phyloP scores from a whole-genome alignment of 768 basidiomycete species.

The Calocybe cyanea region DNA sequence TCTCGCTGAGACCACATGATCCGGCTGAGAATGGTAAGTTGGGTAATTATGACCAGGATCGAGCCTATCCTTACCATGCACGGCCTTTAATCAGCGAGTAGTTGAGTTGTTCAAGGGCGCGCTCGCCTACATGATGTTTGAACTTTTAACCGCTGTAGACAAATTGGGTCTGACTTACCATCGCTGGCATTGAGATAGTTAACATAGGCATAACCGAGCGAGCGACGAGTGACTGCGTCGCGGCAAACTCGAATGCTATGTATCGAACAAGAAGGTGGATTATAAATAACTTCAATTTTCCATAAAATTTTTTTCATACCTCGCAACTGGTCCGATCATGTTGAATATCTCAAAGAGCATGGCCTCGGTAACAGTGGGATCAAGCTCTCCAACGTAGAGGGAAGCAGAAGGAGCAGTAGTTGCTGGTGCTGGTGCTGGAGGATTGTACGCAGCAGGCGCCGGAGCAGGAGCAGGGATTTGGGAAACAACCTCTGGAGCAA shows the following conservation, averaged over 20 bases:
- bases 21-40: conserved; percentile 49
- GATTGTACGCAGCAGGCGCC: conserved; percentile 53
- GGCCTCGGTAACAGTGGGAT: conserved; percentile 96
- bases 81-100: conserved; percentile 98
- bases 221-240: conserved; percentile 98
- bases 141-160: conserved; percentile 6
- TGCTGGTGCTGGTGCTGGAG: conserved; percentile 49
- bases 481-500: conserved; percentile 42
- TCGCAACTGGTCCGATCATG: conserved; percentile 98
- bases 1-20: conserved; percentile 99
- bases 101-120: conserved; percentile 98
- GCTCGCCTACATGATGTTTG: conserved; percentile 64
- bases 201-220: conserved; percentile 99
- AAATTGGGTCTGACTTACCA: conserved; percentile 48
- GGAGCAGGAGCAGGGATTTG: conserved; percentile 31
- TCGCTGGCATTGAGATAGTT: conserved; percentile 96
- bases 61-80: conserved; percentile 63
- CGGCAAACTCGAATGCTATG: conserved; percentile 96
- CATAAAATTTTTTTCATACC: conserved; percentile 42
- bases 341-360: conserved; percentile 99
- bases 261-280: too few species aligned
- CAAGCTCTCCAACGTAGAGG: conserved; percentile 98
- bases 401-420: conserved; percentile 80
- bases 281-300: too few species aligned
- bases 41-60: conserved; percentile 8